These are phyloP conservation scores for Acrodontium crateriforme DNA, from an alignment of 2,329 filamentous ascomycete species.

Conservation along the genomic window DNA sequence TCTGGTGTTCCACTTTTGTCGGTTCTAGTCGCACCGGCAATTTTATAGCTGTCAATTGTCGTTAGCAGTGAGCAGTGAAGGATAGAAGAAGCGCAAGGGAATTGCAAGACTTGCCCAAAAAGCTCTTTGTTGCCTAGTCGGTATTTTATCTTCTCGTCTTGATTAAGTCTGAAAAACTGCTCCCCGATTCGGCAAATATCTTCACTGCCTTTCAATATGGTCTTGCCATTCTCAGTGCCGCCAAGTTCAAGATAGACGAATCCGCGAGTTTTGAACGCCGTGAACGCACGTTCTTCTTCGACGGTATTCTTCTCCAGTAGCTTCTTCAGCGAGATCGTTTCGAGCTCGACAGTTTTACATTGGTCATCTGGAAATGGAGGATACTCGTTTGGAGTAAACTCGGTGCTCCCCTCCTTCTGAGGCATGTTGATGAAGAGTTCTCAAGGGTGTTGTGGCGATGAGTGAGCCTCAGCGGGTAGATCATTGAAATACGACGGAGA, in stretches of 20 bases:
- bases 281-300: constrained; percentile 26
- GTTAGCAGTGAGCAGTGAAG: not conserved
- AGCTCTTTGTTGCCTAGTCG: constrained; percentile 33
- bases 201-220: constrained; percentile 14
- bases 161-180: constrained; percentile 33
- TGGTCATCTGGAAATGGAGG: constrained; percentile 27
- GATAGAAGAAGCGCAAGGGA: not conserved
- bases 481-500: too few species aligned
- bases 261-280: constrained; percentile 34
- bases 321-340: constrained; percentile 27
- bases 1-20: constrained; percentile 37
- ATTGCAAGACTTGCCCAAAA: constrained; percentile 11
- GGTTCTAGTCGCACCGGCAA: constrained; percentile 32
- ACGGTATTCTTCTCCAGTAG: constrained; percentile 22
- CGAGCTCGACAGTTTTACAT: constrained; percentile 14
- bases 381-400: constrained; percentile 21
- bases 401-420: constrained; percentile 15
- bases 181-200: constrained; percentile 25
- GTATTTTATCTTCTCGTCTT: constrained; percentile 37
- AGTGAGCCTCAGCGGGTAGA: too few species aligned
- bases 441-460: too few species aligned
- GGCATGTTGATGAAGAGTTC: constrained; percentile 18
- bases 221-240: constrained; percentile 15
- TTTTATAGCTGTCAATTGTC: constrained; percentile 22
- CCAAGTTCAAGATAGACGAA: constrained; percentile 44